A percentile compares a stretch with the other conserved stretches of the same genome.
phyloP scores from a whole-genome alignment of 2,329 filamentous ascomycete species.

The Penicillium janthinellum region DNA sequence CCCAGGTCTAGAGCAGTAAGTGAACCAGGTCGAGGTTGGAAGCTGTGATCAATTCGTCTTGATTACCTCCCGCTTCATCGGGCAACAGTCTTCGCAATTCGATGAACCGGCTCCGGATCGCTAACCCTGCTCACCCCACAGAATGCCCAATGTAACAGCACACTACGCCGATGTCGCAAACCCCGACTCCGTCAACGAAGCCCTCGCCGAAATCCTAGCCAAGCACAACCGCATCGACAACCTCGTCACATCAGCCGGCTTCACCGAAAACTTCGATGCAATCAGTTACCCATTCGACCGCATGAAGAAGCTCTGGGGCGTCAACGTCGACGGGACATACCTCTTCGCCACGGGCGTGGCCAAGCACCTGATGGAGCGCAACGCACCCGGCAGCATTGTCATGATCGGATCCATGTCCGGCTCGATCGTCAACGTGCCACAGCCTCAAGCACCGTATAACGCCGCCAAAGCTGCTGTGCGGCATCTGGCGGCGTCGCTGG shows the following conservation, averaged over 20 bases:
- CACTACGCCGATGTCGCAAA: conserved; percentile 88
- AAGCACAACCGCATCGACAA: conserved; percentile 83
- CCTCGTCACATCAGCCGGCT: conserved; percentile 93
- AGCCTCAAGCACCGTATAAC: conserved; percentile 92
- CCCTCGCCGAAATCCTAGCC: conserved; percentile 68
- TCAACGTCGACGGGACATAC: conserved; percentile 92
- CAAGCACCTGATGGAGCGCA: conserved; percentile 82
- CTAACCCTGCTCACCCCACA: conserved; percentile 33
- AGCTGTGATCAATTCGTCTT: not conserved
- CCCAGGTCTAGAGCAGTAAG: conserved; percentile 69
- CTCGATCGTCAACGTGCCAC: conserved; percentile 89
- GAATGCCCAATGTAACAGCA: conserved; percentile 79
- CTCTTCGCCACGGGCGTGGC: conserved; percentile 83
- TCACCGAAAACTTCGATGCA: conserved; percentile 94
- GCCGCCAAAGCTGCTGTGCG: conserved; percentile 89
- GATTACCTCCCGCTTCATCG: not conserved
- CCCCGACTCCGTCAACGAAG: conserved; percentile 73
- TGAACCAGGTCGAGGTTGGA: not conserved
- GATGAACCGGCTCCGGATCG: not conserved
- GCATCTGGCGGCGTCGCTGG: conserved; percentile 82
- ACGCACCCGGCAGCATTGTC: conserved; percentile 80
- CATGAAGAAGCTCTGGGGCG: conserved; percentile 89
- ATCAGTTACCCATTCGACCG: conserved; percentile 88
- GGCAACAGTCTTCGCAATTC: not conserved
- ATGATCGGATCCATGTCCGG: conserved; percentile 97